Percentiles rank a stretch among this genome's conserved stretches.
Conservation (phyloP, 257 asterid genomes). For the Linderniella brevidens region DNA sequence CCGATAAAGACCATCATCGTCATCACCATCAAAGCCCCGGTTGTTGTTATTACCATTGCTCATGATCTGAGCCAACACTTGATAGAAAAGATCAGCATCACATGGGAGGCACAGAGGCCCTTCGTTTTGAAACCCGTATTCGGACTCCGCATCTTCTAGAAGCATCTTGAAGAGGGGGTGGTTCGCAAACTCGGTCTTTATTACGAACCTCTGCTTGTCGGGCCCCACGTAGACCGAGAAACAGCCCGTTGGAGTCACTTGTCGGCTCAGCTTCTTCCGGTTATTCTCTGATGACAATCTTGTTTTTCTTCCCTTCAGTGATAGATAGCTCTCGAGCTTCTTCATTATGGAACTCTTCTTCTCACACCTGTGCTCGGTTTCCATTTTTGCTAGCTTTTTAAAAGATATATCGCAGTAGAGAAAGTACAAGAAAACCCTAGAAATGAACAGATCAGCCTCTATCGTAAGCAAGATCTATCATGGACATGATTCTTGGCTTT, state of each 20-base stretch:
- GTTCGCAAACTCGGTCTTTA: conserved; percentile 26
- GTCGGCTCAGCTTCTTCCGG: conserved; percentile 11
- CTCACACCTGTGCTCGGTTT: conserved; percentile 5
- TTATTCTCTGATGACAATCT: background rate
- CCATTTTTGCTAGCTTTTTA: conserved; percentile 7
- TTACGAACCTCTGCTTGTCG: conserved; percentile 37
- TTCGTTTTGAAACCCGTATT: conserved; percentile 37
- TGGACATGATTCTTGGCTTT: conserved; percentile 19
- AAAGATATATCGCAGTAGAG: background rate
- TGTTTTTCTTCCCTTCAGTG: background rate
- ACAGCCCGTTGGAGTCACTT: conserved; percentile 27
- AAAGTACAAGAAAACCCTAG: background rate
- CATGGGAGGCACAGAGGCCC: conserved; percentile 53
- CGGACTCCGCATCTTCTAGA: conserved; percentile 61
- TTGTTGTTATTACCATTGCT: too few relatives aligned
- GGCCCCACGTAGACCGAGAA: conserved; percentile 54
- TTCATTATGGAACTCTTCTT: conserved; percentile 14
- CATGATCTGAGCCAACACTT: conserved; percentile 28
- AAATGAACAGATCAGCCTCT: conserved; percentile 15
- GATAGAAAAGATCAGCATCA: conserved; percentile 32
- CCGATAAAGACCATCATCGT: too few relatives aligned
- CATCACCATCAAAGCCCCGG: too few relatives aligned
- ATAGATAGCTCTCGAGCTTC: conserved; percentile 12
- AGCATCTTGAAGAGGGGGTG: conserved; percentile 60
- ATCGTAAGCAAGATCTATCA: conserved; percentile 26